Base-by-base conservation (phyloP, 2,329 filamentous ascomycete species). In the Fusarium domesticum region DNA sequence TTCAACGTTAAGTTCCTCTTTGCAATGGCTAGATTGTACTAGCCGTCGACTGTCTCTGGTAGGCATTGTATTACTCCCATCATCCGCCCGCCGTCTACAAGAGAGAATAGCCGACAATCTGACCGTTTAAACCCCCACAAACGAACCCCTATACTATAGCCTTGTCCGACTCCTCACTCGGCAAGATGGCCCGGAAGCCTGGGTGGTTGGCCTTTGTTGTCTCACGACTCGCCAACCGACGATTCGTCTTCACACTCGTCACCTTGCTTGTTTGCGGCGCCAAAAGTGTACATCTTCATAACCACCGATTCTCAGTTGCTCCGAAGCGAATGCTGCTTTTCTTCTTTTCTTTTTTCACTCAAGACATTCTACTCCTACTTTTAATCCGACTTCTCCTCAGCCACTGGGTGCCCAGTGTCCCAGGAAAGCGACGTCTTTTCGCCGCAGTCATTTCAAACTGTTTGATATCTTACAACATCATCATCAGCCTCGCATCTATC, bases 331-430 rank as follows among this genome's bases (percentile, higher is more conserved):
- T 68, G 41, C 17, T 59, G 7, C 58, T 54, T 1, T 69, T 63
- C 49, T 60, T 61, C 17, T 57, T 62, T 10, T 65, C 66, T 2
- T 69, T 69, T 42, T 67, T 66, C 42, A 54, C 58, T 4, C 65
- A 68, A 31, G 66, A 69, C 16, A 48, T 63, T 1, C 36, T 59
- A 6, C 49, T 67, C 5, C 53, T 69, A 3, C 47, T 68, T 11
- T 17, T 64, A 19, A 56, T 67, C 32, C 56, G 65, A 6, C 49
- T 66, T 2, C 51, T 68, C 2, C 58, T 68, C 35, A 58, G 62
- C 37, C 47, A 51, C 31, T 44, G 46, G 58, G 32, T 63, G n/a
- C 56, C 56, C 11, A 49, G 45, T 32, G 6, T 47, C 8, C 31
- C 50, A 2, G 52, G 47, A 4, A 47, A 46, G 18, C 35, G 52